phyloP scores from a whole-genome alignment of 129 eudicot species.

The Cynara cardunculus region DNA sequence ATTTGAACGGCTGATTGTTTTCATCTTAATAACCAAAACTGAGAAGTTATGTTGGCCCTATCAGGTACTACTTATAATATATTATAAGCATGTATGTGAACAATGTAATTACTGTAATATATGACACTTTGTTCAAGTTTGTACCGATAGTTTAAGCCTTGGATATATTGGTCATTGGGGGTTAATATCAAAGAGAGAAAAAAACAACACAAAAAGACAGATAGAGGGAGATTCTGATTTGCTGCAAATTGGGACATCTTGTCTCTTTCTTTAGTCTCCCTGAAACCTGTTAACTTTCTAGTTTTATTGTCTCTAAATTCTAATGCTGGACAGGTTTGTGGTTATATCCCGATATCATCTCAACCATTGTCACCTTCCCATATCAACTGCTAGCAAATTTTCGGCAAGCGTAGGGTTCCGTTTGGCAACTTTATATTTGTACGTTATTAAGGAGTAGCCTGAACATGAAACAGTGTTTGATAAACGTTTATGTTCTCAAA shows the following conservation, averaged over 20 bases:
- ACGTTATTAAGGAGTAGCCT: not conserved
- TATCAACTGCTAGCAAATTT: not conserved
- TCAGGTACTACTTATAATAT: conserved; percentile 14
- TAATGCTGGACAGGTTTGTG: not conserved
- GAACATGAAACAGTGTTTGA: not conserved
- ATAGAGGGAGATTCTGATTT: conserved; percentile 4
- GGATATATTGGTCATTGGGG: conserved; percentile 24
- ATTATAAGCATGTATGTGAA: conserved; percentile 26
- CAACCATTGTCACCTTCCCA: not conserved
- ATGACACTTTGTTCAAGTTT: not conserved
- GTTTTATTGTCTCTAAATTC: conserved; percentile 5
- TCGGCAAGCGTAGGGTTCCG: not conserved
- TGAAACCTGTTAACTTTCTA: not conserved
- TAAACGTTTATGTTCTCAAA: not conserved
- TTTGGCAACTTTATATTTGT: not conserved
- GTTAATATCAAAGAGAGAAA: conserved; percentile 36
- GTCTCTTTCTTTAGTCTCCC: conserved; percentile 21
- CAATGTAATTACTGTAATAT: conserved; percentile 33
- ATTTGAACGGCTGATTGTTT: conserved; percentile 32
- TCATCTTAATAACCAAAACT: conserved; percentile 9
- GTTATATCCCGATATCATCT: not conserved
- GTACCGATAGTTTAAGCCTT: conserved; percentile 14
- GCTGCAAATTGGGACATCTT: not conserved
- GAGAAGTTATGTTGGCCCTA: conserved; percentile 2
- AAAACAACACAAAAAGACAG: conserved; percentile 20